Evolutionary conservation across 2,329 filamentous ascomycete genomes (phyloP), one percentile per base, ranked within the genome.

Genomic region (Apiospora marii): DNA sequence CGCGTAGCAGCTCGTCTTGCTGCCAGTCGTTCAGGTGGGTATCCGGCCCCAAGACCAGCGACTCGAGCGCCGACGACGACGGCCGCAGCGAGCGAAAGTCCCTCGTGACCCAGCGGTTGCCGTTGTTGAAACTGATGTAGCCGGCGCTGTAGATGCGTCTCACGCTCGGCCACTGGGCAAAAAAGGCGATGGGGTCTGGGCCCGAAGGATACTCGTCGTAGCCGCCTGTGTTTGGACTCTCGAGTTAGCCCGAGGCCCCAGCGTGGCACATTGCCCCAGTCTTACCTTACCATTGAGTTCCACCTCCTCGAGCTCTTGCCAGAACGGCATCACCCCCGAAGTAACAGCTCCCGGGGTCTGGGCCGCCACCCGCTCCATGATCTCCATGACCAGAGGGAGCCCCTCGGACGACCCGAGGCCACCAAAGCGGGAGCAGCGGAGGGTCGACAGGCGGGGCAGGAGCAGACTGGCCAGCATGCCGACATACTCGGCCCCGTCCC

Each of bases 31-130:
- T 4, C 8, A 41, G 34, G 4, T 41, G 58, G 3, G 58, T n/a
- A 3, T 1, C n/a, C 1, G 58, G 58, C 10, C 58, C 30, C 12
- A 41, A 10, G 3, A n/a, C 22, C 10, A 64, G 22, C 34, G 58
- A 41, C 34, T 64, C 58, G 19, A 41, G 19, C 19, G 58, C 5
- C 58, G 34, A 61, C 7, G 30, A 34, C 7, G 30, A 30, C 3
- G 53, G 27, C 10, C 4, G 2, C 30, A 37, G 8, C 2, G 27
- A 22, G 1, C 19, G 3, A 4, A 37, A 61, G 1, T 10, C 30
- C 6, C 2, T 3, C 1, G 0, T 3, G 13, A n/a, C 2, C 2
- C 1, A 30, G 27, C 27, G 1, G 16, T 37, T 19, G 7, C 8
- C 30, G 16, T 5, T 4, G 7, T 48, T 19, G 1, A 7, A 5